Conservation (phyloP, 441 rosid genomes). For the Erodium texanum region DNA sequence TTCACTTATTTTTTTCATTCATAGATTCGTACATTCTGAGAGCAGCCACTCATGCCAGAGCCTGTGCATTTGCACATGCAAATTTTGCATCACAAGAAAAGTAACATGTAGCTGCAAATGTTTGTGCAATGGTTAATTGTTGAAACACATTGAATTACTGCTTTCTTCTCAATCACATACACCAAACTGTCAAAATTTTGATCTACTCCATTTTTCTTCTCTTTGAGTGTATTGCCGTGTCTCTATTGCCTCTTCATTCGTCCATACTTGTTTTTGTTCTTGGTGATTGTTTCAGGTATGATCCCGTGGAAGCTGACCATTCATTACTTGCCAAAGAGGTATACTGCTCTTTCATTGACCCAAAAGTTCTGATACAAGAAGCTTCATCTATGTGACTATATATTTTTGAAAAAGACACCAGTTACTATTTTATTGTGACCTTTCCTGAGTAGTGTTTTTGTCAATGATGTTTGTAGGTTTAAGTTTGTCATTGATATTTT, state of each 20-base stretch:
- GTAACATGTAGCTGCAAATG: neutral
- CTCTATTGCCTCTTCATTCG: too few relatives aligned
- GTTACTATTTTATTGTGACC: too few relatives aligned
- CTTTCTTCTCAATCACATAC: neutral
- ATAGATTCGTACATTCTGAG: neutral
- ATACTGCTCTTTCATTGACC: neutral
- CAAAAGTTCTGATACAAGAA: too few relatives aligned
- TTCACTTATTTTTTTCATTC: constrained; percentile 25
- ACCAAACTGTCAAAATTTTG: neutral
- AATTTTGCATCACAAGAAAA: neutral
- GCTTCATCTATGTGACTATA: neutral
- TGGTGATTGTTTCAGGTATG: neutral
- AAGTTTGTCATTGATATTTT: too few relatives aligned
- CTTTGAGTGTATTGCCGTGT: neutral
- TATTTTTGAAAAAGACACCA: neutral
- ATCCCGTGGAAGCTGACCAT: neutral
- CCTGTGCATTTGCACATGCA: neutral
- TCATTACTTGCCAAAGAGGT: neutral
- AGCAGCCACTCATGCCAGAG: neutral
- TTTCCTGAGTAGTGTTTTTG: too few relatives aligned
- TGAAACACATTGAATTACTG: neutral
- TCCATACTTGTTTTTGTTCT: neutral
- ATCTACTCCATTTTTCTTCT: neutral
- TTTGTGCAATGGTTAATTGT: neutral
- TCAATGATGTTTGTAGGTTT: too few relatives aligned